Percentiles rank a stretch among this genome's conserved stretches.
Evolutionary conservation across 371 early-diverging fungal genomes (phyloP).

Genomic region (Mucor irregularis): DNA sequence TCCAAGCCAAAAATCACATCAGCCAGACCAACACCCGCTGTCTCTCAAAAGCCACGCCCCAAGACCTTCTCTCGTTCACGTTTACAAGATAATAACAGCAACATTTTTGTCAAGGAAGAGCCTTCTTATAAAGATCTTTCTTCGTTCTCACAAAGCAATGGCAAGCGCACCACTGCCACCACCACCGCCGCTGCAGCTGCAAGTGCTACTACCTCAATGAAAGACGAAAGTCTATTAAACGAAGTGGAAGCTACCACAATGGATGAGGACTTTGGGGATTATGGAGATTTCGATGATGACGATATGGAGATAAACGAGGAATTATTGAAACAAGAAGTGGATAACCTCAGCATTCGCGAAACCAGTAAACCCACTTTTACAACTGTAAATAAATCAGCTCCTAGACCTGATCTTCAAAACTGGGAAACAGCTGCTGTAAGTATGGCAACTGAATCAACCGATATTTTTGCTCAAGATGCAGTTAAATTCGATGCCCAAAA

Average conservation of each 20-base stretch:
- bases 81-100: neutral
- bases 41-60: neutral
- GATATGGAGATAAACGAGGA: slow-evolving; percentile 18
- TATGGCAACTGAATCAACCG: too few species aligned
- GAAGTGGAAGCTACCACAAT: too few species aligned
- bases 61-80: slow-evolving; percentile 1
- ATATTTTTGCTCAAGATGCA: slow-evolving; percentile 20
- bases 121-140: neutral
- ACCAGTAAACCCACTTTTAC: neutral
- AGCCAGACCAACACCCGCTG: too few species aligned
- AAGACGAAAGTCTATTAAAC: too few species aligned
- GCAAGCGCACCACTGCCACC: neutral
- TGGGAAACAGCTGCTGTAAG: slow-evolving; percentile 30
- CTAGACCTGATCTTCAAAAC: slow-evolving; percentile 26
- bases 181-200: slow-evolving; percentile 58
- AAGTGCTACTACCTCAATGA: slow-evolving; percentile 62
- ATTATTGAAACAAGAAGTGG: slow-evolving; percentile 13
- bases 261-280: neutral
- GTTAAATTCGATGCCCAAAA: slow-evolving; percentile 17
- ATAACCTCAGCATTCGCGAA: neutral
- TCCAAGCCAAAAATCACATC: neutral
- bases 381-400: neutral
- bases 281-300: neutral
- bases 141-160: too few species aligned
- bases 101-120: slow-evolving; percentile 1